A percentile compares a stretch with the other conserved stretches of the same genome.
Evolutionary conservation across 2,329 filamentous ascomycete genomes (phyloP).

Genomic region (Phoma herbarum): DNA sequence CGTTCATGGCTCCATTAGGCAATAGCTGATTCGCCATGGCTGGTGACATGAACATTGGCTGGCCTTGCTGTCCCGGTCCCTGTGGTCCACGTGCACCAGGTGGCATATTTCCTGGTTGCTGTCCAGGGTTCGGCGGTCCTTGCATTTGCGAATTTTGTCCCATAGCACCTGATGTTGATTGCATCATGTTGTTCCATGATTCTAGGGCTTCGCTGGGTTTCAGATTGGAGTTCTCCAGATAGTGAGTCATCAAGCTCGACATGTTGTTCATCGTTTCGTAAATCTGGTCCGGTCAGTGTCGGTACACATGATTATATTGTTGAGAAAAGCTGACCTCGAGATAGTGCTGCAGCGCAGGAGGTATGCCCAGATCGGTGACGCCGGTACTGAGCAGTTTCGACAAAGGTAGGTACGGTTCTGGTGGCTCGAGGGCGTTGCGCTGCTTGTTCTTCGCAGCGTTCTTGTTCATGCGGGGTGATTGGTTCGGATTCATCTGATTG

Average conservation of each 20-base stretch:
- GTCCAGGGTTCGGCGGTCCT: slow-evolving; percentile 38
- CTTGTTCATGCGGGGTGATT: slow-evolving; percentile 63
- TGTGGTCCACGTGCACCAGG: slow-evolving; percentile 46
- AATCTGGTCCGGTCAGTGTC: slow-evolving; percentile 56
- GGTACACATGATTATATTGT: slow-evolving; percentile 22
- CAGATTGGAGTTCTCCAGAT: slow-evolving; percentile 61
- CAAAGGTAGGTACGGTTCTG: slow-evolving; percentile 55
- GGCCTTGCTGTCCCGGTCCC: slow-evolving; percentile 42
- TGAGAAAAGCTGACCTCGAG: slow-evolving; percentile 63
- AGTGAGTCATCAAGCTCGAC: slow-evolving; percentile 67
- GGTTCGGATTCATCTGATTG: slow-evolving; percentile 59
- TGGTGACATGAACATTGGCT: slow-evolving; percentile 64
- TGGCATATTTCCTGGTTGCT: slow-evolving; percentile 42
- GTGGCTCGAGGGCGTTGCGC: slow-evolving; percentile 35
- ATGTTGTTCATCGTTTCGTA: slow-evolving; percentile 72
- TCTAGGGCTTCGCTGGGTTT: slow-evolving; percentile 65
- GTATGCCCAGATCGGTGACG: slow-evolving; percentile 63
- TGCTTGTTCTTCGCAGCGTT: slow-evolving; percentile 63
- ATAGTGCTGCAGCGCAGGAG: slow-evolving; percentile 65
- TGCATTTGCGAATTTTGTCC: slow-evolving; percentile 35
- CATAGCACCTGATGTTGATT: slow-evolving; percentile 32
- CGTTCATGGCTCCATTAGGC: slow-evolving; percentile 58
- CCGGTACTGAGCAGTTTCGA: slow-evolving; percentile 57
- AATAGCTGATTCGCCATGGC: slow-evolving; percentile 64
- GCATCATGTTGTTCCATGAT: slow-evolving; percentile 59